These are phyloP conservation scores for Choiromyces venosus DNA, from an alignment of 495 filamentous ascomycete species.

Conservation along the genomic window DNA sequence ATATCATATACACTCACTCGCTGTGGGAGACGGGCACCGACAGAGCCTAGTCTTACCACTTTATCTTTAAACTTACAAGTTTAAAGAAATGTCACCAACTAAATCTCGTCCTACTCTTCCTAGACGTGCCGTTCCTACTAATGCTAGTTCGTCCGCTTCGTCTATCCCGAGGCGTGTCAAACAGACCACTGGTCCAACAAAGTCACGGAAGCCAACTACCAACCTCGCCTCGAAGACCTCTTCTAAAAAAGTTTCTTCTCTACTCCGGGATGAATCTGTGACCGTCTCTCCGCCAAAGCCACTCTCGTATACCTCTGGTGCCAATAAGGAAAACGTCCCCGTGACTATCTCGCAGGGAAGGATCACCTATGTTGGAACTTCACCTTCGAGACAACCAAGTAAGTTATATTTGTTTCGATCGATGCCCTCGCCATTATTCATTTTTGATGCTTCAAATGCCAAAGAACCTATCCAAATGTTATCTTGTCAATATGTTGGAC, in stretches of 20 bases:
- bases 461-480: background rate
- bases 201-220: constrained; percentile 12
- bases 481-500: background rate
- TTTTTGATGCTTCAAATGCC: background rate
- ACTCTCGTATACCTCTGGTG: constrained; percentile 32
- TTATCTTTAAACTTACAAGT: background rate
- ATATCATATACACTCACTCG: constrained; percentile 1
- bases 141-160: constrained; percentile 22
- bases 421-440: background rate
- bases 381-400: constrained; percentile 21
- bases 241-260: constrained; percentile 16
- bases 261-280: constrained; percentile 25
- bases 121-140: constrained; percentile 13
- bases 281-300: constrained; percentile 19
- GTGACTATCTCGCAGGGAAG: constrained; percentile 3
- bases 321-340: constrained; percentile 41
- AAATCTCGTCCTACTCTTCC: constrained; percentile 21
- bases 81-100: constrained; percentile 37
- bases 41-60: constrained; percentile 3
- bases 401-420: constrained; percentile 14
- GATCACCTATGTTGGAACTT: background rate
- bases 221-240: constrained; percentile 18
- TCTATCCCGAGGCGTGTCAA: constrained; percentile 38
- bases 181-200: constrained; percentile 12
- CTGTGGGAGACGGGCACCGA: background rate